A percentile compares a stretch with the other conserved stretches of the same genome.
Evolutionary conservation across 805 yeast genomes (phyloP).

Genomic region (Monosporozyma aerobia): DNA sequence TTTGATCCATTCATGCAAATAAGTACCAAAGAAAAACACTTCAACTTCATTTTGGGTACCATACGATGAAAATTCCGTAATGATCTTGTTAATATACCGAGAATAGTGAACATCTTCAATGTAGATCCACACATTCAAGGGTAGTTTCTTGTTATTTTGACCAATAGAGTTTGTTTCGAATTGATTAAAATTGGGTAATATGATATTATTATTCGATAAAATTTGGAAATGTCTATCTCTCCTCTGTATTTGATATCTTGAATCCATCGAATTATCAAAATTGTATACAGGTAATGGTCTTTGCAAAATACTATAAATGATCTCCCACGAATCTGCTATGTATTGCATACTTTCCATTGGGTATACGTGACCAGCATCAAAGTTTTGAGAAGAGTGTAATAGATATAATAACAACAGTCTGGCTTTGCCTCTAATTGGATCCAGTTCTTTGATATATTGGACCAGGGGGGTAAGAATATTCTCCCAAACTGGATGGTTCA

Average conservation of each 20-base stretch:
- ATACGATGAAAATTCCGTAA: slow-evolving; percentile 11
- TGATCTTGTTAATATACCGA: slow-evolving; percentile 7
- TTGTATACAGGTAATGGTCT: slow-evolving; percentile 3
- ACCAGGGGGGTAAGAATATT: slow-evolving; percentile 1
- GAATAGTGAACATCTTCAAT: slow-evolving; percentile 10
- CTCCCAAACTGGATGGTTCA: slow-evolving; percentile 7
- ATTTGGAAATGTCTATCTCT: slow-evolving; percentile 2
- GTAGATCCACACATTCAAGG: slow-evolving; percentile 16
- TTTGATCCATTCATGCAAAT: slow-evolving; percentile 15
- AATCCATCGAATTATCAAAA: slow-evolving; percentile 1
- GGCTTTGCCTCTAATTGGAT: slow-evolving; percentile 6
- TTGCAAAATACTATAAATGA: slow-evolving; percentile 11
- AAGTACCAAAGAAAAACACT: slow-evolving; percentile 8
- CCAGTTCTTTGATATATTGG: slow-evolving; percentile 9
- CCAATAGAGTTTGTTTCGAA: background rate
- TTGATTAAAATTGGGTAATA: background rate
- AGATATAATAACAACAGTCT: background rate
- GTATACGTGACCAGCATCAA: too few relatives aligned
- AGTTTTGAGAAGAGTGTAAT: too few relatives aligned
- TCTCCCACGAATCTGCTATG: slow-evolving; percentile 18
- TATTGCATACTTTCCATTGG: slow-evolving; percentile 3
- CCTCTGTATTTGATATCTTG: background rate
- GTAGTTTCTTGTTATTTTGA: background rate
- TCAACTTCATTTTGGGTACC: slow-evolving; percentile 6
- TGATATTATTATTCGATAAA: background rate